Evolutionary conservation across 164 flowering plant species (phyloP).

Genomic region (Vitis riparia): DNA sequence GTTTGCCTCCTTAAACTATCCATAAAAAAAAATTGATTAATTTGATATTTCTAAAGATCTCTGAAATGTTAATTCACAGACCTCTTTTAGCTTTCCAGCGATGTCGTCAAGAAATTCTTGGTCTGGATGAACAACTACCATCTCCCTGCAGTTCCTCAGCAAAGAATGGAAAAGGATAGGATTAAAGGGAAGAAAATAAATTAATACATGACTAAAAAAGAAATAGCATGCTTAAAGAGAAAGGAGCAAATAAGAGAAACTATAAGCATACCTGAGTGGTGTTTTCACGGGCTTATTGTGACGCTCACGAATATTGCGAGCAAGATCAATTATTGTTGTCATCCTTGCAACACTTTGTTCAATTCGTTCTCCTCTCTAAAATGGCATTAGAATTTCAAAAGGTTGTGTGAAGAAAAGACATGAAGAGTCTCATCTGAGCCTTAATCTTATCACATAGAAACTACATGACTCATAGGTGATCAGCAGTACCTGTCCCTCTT

Average conservation of each 20-base stretch:
- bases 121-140: conserved; percentile 95
- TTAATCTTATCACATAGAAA: neutral
- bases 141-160: conserved; percentile 55
- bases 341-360: conserved; percentile 91
- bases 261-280: conserved; percentile 69
- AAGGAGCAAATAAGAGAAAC: neutral
- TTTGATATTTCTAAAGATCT: neutral
- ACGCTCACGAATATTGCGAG: conserved; percentile 92
- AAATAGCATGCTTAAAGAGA: neutral
- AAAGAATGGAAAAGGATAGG: neutral
- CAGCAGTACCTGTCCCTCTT: conserved; percentile 65
- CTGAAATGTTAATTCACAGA: conserved; percentile 13
- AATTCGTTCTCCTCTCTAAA: conserved; percentile 75
- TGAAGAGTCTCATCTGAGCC: neutral
- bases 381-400: neutral
- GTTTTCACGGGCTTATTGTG: conserved; percentile 90
- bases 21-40: too few species aligned
- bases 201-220: neutral
- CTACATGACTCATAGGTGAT: neutral
- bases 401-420: neutral
- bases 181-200: neutral
- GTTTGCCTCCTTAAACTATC: too few species aligned
- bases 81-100: conserved; percentile 84
- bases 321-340: conserved; percentile 96
- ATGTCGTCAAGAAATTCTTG: conserved; percentile 85